phyloP scores from a whole-genome alignment of 768 basidiomycete species.

The Candolleomyces efflorescens region DNA sequence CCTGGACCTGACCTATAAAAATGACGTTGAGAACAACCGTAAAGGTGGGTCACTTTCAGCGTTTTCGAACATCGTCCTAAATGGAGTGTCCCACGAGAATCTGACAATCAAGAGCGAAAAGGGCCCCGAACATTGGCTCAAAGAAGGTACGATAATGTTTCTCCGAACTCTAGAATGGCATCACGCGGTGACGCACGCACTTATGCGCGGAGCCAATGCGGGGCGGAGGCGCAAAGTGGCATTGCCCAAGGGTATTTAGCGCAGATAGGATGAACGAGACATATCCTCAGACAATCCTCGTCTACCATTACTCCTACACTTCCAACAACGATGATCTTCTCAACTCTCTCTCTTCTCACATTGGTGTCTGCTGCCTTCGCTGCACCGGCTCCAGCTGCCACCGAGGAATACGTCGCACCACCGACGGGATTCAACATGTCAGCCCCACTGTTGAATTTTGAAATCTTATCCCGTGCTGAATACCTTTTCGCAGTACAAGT shows the following conservation, averaged over 20 bases:
- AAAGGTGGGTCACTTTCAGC: not conserved
- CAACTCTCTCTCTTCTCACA: not conserved
- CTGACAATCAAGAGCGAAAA: not conserved
- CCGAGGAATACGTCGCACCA: not conserved
- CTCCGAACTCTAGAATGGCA: not conserved
- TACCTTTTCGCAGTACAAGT: conserved; percentile 4
- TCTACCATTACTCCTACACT: not conserved
- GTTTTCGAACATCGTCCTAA: not conserved
- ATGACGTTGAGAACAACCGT: not conserved
- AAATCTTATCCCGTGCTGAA: not conserved
- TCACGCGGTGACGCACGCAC: not conserved
- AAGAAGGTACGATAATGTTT: not conserved
- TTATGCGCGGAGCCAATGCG: too few species aligned
- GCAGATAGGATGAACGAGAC: not conserved
- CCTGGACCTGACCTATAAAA: too few species aligned
- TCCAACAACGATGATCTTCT: not conserved
- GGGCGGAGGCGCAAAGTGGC: not conserved
- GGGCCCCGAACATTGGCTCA: not conserved
- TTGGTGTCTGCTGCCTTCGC: not conserved
- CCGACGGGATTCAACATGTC: conserved; percentile 11
- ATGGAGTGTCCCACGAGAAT: not conserved
- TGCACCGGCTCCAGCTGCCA: not conserved
- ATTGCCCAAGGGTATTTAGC: not conserved
- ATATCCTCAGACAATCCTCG: not conserved
- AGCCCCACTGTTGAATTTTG: not conserved